Conservation (phyloP, 352 stramenopile genomes). For the Phytophthora sansomeana region DNA sequence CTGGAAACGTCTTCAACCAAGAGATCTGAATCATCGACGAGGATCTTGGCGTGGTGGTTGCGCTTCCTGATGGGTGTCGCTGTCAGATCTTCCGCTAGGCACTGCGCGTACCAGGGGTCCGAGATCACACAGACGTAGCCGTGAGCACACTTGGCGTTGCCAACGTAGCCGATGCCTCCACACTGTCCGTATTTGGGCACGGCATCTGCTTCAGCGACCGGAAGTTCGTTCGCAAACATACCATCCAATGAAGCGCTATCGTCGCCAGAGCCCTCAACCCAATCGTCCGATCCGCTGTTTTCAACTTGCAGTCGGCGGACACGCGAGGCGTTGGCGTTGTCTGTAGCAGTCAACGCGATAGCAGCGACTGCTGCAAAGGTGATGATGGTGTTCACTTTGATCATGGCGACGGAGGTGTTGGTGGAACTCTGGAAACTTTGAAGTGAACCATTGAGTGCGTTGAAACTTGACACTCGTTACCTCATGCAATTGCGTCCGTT, state of each 20-base stretch:
- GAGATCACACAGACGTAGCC: conserved; percentile 38
- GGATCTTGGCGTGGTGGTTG: conserved; percentile 7
- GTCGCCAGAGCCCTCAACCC: conserved; percentile 11
- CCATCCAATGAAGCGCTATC: conserved; percentile 8
- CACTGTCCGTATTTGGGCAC: conserved; percentile 42
- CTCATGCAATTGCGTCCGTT: conserved; percentile 1
- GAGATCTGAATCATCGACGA: conserved; percentile 11
- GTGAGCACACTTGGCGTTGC: conserved; percentile 21
- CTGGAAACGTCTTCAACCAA: conserved; percentile 14
- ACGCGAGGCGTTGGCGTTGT: conserved; percentile 9
- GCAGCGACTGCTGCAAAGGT: conserved; percentile 7
- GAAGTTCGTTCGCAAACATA: conserved; percentile 7
- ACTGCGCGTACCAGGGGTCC: conserved; percentile 57
- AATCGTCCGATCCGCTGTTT: conserved; percentile 14
- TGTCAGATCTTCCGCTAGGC: conserved; percentile 30
- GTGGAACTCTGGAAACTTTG: conserved; percentile 14
- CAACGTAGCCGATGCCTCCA: conserved; percentile 29
- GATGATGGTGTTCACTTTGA: conserved; percentile 5
- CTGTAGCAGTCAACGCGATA: conserved; percentile 3
- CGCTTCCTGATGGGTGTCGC: conserved; percentile 12
- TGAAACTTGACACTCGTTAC: not conserved
- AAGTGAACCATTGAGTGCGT: conserved; percentile 13
- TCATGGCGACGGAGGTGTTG: conserved; percentile 12
- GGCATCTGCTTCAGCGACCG: conserved; percentile 13
- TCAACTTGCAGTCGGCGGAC: conserved; percentile 19